A percentile compares a stretch with the other conserved stretches of the same genome.
phyloP scores from a whole-genome alignment of 257 asterid species.

The Ehretia macrophylla region DNA sequence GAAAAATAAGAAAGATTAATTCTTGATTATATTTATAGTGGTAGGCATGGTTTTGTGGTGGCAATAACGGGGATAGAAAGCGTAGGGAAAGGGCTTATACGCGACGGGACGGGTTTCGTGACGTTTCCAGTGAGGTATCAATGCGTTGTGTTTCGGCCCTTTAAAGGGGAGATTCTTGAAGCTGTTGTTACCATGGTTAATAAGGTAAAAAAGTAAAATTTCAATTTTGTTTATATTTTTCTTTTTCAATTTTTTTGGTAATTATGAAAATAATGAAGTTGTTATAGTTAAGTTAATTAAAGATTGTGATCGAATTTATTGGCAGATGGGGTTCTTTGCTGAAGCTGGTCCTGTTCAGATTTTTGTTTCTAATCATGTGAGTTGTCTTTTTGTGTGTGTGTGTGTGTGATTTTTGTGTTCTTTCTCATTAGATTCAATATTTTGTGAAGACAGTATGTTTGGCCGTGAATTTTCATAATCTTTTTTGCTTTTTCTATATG shows the following conservation, averaged over 20 bases:
- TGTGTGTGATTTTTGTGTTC: neutral
- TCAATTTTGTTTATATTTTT: neutral
- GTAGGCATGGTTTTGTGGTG: conserved; percentile 90
- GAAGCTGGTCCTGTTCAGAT: conserved; percentile 98
- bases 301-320: conserved; percentile 9
- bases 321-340: conserved; percentile 96
- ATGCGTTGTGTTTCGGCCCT: conserved; percentile 94
- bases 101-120: conserved; percentile 97
- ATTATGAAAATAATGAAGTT: neutral
- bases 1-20: neutral
- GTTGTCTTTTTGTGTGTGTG: conserved; percentile 13
- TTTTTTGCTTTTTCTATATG: too few relatives aligned
- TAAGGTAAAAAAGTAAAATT: conserved; percentile 33
- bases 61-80: conserved; percentile 90
- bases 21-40: conserved; percentile 28
- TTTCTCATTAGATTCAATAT: neutral
- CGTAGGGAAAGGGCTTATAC: conserved; percentile 85
- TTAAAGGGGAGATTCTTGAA: conserved; percentile 86
- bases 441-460: too few relatives aligned
- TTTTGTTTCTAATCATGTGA: conserved; percentile 85
- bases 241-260: neutral
- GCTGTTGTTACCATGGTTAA: conserved; percentile 98
- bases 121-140: conserved; percentile 86
- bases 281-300: neutral
- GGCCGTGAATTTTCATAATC: too few relatives aligned